Conservation (phyloP, 2,329 filamentous ascomycete species). For the Alternaria brassicicola region DNA sequence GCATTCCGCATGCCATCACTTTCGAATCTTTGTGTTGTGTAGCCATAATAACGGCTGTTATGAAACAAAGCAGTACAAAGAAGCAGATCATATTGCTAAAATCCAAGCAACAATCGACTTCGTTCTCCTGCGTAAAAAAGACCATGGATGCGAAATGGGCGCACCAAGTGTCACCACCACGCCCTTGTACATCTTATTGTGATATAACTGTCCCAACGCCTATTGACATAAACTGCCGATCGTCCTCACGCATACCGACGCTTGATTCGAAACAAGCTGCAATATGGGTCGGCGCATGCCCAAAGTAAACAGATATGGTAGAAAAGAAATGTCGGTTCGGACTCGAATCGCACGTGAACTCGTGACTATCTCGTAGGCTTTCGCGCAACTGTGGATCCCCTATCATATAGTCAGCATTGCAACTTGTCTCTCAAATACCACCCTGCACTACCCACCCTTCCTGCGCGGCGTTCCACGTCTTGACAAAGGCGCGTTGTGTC, state of each 20-base stretch:
- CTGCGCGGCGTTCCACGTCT: slow-evolving; percentile 55
- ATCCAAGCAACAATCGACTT: not conserved
- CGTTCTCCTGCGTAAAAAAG: not conserved
- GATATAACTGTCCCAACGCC: not conserved
- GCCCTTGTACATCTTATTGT: not conserved
- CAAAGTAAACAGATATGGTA: not conserved
- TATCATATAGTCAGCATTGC: not conserved
- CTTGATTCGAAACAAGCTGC: not conserved
- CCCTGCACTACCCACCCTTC: slow-evolving; percentile 19
- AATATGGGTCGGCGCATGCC: not conserved
- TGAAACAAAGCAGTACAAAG: not conserved
- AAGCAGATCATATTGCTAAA: not conserved
- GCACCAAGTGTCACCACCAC: not conserved
- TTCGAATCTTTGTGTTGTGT: not conserved
- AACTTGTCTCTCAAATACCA: not conserved
- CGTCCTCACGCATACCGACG: not conserved
- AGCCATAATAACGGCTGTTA: not conserved
- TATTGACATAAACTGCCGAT: not conserved
- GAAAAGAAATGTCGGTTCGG: not conserved
- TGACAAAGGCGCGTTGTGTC: slow-evolving; percentile 67
- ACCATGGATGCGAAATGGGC: not conserved
- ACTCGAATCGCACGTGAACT: not conserved
- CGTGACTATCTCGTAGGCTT: not conserved
- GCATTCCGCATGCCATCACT: not conserved
- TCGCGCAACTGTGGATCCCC: not conserved